Conservation (phyloP, 2,329 filamentous ascomycete species). For the Stagonosporopsis chrysanthemi region DNA sequence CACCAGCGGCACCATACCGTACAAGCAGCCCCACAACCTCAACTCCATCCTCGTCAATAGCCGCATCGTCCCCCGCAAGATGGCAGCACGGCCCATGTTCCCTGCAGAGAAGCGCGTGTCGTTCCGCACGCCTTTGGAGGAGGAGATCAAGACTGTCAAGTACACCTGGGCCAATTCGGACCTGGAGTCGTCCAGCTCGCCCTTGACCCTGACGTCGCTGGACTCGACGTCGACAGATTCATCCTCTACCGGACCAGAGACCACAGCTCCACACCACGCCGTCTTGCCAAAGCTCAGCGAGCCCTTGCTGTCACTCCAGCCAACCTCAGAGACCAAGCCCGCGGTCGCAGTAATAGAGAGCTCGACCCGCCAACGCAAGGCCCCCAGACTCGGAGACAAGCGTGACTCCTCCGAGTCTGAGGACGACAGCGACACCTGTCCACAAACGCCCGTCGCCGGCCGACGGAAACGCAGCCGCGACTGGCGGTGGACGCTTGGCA, state of each 20-base stretch:
- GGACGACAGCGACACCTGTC: conserved; percentile 58
- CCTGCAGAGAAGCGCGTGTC: conserved; percentile 65
- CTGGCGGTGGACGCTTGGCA: conserved; percentile 66
- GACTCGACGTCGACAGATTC: conserved; percentile 22
- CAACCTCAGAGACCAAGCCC: conserved; percentile 18
- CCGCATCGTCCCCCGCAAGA: conserved; percentile 48
- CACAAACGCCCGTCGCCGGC: conserved; percentile 61
- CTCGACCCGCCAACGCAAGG: conserved; percentile 33
- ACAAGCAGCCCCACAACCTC: conserved; percentile 56
- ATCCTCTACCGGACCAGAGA: conserved; percentile 19
- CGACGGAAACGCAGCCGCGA: conserved; percentile 62
- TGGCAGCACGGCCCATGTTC: conserved; percentile 57
- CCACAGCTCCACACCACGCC: conserved; percentile 25
- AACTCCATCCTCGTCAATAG: conserved; percentile 57
- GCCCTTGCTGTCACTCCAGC: conserved; percentile 25
- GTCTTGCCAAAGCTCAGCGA: conserved; percentile 20
- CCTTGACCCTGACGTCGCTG: conserved; percentile 39
- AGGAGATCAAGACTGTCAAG: conserved; percentile 64
- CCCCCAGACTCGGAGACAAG: conserved; percentile 51
- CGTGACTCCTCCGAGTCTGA: conserved; percentile 55
- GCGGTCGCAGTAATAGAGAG: conserved; percentile 32
- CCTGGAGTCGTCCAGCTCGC: conserved; percentile 54
- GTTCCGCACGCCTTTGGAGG: conserved; percentile 63
- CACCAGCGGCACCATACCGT: conserved; percentile 48
- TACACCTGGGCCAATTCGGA: conserved; percentile 66